Evolutionary conservation across 768 basidiomycete species (phyloP), one percentile per base, ranked within the genome.

Genomic region (Dendrothele bispora): DNA sequence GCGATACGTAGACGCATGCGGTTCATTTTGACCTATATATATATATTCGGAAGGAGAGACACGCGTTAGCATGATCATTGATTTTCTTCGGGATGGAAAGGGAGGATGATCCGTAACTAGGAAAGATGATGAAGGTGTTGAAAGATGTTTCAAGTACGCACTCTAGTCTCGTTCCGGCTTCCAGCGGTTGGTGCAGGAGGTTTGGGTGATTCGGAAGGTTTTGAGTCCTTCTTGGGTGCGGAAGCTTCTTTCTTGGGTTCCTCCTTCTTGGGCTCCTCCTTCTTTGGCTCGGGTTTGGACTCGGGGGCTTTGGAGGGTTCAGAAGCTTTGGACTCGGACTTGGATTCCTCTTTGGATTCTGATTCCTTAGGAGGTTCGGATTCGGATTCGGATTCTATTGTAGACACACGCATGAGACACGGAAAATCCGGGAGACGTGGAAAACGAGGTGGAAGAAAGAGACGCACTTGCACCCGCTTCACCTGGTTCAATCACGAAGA

Each of bases 1-100:
- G 95, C 88, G 61, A 99, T 99, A 52, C 95, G 91, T 53, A 90
- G 77, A 39, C 95, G 91, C 97, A 99, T 99, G 43, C 95, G 87
- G 68, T 83, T 95, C 95, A 99, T 98, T 78, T 98, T 98, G 62
- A 98, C 86, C 90, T 92, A 58, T 24, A 36, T 17, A n/a, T 42
- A 17, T n/a, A n/a, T n/a, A n/a, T n/a, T n/a, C n/a, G n/a, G n/a
- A 10, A 1, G 14, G 28, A 48, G 24, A 43, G 39, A 24, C 28
- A 26, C 14, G 35, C n/a, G 30, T 32, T n/a, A 32, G 35, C 48
- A 43, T 10, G n/a, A 5, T 10, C 17, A 27, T 10, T 30, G 17
- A 12, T 21, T 26, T 26, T 14, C 11, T n/a, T n/a, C n/a, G n/a
- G 32, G 26, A 24, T 35, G 17, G 20, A 39, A 17, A 38, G 24